phyloP scores from a whole-genome alignment of 2,329 filamentous ascomycete species.

The Helminthosporium solani region DNA sequence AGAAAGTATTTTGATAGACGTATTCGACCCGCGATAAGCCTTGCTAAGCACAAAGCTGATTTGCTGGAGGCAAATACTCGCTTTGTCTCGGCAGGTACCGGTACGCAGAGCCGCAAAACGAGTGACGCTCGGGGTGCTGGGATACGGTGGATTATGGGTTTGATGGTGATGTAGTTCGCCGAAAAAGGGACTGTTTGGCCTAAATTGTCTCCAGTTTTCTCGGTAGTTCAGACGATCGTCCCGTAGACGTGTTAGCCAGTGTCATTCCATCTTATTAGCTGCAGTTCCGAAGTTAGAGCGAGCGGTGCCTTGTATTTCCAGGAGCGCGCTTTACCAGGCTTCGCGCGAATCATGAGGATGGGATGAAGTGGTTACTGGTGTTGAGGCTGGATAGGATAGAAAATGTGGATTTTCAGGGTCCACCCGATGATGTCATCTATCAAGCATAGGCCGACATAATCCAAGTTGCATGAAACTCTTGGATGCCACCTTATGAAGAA shows the following conservation, averaged over 20 bases:
- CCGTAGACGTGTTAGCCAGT: not conserved
- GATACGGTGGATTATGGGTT: too few relatives aligned
- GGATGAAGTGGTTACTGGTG: not conserved
- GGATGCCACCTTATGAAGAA: slow-evolving; percentile 27
- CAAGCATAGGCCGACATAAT: slow-evolving; percentile 12
- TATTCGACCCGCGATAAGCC: too few relatives aligned
- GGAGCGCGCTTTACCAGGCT: too few relatives aligned
- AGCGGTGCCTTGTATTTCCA: too few relatives aligned
- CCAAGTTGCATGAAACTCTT: slow-evolving; percentile 31
- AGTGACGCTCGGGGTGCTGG: not conserved
- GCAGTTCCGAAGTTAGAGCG: too few relatives aligned
- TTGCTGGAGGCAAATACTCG: not conserved
- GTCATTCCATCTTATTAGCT: too few relatives aligned
- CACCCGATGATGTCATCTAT: slow-evolving; percentile 33
- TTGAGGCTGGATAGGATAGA: not conserved
- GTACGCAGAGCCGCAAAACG: not conserved
- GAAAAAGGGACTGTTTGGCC: not conserved
- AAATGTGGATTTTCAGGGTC: slow-evolving; percentile 12
- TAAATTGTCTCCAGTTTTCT: not conserved
- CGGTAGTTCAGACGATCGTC: not conserved
- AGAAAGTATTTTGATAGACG: not conserved
- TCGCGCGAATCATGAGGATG: too few relatives aligned
- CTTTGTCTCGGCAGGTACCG: not conserved
- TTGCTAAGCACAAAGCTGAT: too few relatives aligned
- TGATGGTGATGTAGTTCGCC: not conserved